Evolutionary conservation across 495 filamentous ascomycete genomes (phyloP).

Genomic region (Emericellopsis terricola): DNA sequence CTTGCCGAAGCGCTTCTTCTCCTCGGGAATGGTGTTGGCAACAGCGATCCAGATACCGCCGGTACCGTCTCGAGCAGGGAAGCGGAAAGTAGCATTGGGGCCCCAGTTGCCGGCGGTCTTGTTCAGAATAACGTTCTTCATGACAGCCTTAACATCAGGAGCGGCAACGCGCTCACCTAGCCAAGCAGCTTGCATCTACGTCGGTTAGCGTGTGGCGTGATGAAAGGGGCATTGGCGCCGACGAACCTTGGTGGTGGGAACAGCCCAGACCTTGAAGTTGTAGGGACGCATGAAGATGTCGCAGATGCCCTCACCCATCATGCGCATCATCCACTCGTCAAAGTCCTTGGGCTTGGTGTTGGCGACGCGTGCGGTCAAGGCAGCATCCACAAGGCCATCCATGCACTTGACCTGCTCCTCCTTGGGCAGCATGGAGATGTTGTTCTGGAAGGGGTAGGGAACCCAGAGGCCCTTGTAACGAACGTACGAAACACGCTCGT

Average conservation of each 20-base stretch:
- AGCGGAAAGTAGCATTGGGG: conserved; percentile 95
- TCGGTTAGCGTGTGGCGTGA: too few species aligned
- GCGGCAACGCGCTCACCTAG: conserved; percentile 97
- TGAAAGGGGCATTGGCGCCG: conserved; percentile 1
- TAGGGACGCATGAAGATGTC: conserved; percentile 98
- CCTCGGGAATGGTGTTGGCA: conserved; percentile 76
- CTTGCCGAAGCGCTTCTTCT: conserved; percentile 80
- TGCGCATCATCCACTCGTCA: conserved; percentile 95
- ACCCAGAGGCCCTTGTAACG: conserved; percentile 94
- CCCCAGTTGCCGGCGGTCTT: conserved; percentile 98
- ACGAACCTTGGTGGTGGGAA: conserved; percentile 87
- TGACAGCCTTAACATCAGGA: conserved; percentile 88
- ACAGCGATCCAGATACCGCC: conserved; percentile 99
- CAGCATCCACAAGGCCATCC: conserved; percentile 93
- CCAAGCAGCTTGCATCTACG: conserved; percentile 98
- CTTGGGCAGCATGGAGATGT: conserved; percentile 96
- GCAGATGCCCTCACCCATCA: conserved; percentile 77
- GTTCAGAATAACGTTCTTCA: conserved; percentile 85
- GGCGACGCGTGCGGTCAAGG: conserved; percentile 65
- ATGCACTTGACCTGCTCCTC: conserved; percentile 92
- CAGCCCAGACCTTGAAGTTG: conserved; percentile 99
- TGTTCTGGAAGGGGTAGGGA: conserved; percentile 99
- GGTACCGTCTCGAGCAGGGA: conserved; percentile 88
- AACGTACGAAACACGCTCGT: conserved; percentile 97
- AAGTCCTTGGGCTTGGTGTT: conserved; percentile 90